These are phyloP conservation scores for Gentiana straminea DNA, from an alignment of 257 asterid species.

Conservation along the genomic window DNA sequence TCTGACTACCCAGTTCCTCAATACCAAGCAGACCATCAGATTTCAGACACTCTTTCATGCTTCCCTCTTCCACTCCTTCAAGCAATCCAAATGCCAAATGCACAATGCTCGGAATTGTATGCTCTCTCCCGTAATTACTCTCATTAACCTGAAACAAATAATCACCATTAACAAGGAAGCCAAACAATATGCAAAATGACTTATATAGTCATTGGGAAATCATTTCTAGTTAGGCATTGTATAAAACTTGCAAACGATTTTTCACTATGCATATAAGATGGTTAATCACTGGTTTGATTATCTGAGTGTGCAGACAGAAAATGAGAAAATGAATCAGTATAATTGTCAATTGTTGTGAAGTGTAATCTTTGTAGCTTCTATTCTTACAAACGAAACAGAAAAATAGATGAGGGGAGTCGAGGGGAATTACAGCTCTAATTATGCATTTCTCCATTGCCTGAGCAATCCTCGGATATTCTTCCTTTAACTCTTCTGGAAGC, in stretches of 20 bases:
- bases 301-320: neutral
- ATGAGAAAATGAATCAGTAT: neutral
- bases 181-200: neutral
- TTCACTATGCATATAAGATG: neutral
- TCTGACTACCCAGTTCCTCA: conserved; percentile 57
- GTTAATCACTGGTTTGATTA: neutral
- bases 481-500: conserved; percentile 54
- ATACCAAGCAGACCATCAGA: conserved; percentile 58
- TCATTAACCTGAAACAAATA: conserved; percentile 46
- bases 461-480: conserved; percentile 47
- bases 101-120: conserved; percentile 70
- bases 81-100: conserved; percentile 74
- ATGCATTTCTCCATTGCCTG: conserved; percentile 50
- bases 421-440: conserved; percentile 60
- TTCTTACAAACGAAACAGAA: conserved; percentile 8
- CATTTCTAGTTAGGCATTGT: neutral
- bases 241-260: neutral
- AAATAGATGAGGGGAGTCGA: neutral
- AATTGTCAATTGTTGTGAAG: neutral
- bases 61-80: conserved; percentile 60
- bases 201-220: too few species aligned
- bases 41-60: conserved; percentile 31
- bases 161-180: conserved; percentile 1
- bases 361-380: neutral
- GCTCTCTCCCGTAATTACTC: conserved; percentile 75